Evolutionary conservation across 495 filamentous ascomycete species (phyloP).

Genomic region (Tuber microsphaerosporum): DNA sequence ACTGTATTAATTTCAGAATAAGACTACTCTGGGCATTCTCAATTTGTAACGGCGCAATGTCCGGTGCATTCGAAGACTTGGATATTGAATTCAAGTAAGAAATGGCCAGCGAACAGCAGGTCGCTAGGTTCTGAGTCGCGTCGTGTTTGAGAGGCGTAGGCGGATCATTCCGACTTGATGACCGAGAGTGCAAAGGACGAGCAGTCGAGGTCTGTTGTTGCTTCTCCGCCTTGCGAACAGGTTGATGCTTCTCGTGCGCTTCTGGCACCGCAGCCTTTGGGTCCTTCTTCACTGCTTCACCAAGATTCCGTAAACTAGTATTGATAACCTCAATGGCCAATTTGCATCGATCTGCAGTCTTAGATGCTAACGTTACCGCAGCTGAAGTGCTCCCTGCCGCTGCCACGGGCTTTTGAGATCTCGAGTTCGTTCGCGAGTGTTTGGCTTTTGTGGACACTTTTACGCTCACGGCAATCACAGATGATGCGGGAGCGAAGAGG

Average conservation of each 20-base stretch:
- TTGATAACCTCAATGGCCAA: conserved; percentile 81
- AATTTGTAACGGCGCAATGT: conserved; percentile 62
- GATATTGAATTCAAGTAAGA: conserved; percentile 59
- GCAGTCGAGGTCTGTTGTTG: conserved; percentile 2
- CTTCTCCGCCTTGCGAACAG: conserved; percentile 21
- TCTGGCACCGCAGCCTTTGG: not conserved
- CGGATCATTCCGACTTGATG: conserved; percentile 30
- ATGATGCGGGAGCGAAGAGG: conserved; percentile 15
- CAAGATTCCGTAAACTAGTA: conserved; percentile 62
- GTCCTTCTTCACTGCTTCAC: conserved; percentile 59
- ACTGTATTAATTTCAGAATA: conserved; percentile 60
- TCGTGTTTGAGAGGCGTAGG: conserved; percentile 33
- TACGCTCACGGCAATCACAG: conserved; percentile 10
- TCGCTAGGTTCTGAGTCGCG: conserved; percentile 47
- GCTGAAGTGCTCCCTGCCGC: conserved; percentile 10
- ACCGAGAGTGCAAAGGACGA: conserved; percentile 31
- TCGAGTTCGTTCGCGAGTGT: conserved; percentile 18
- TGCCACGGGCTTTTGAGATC: conserved; percentile 11
- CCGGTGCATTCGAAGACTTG: conserved; percentile 42
- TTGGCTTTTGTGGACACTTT: conserved; percentile 26
- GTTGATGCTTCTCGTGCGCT: conserved; percentile 8
- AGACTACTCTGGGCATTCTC: conserved; percentile 78
- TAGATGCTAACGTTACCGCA: conserved; percentile 11
- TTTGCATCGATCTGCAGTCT: conserved; percentile 42
- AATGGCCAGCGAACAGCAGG: conserved; percentile 72